Evolutionary conservation across 148 eudicot genomes (phyloP), one percentile per base, ranked within the genome.

Genomic region (Amaranthus hypochondriacus): DNA sequence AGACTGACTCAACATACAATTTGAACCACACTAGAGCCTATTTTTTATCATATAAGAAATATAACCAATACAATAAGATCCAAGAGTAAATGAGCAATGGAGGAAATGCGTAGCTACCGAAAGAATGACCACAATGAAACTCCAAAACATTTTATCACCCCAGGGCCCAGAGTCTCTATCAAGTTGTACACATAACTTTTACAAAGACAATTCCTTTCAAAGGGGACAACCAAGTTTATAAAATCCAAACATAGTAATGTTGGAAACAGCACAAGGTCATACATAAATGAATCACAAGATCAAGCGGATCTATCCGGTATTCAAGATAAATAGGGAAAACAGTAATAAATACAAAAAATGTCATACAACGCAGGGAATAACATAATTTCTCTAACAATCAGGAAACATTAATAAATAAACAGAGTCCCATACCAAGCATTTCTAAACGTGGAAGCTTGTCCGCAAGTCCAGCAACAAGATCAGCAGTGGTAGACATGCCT

Each of bases 391-490:
- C 28, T 48, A 39, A 48, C 9, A 65, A 28, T 46, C 62, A 7
- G 5, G 48, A 50, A 75, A 49, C 53, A 64, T 44, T 64, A 58
- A 74, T 51, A 11, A 52, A 3, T 13, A 15, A 15, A 54, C 11
- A 3, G 56, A 64, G 66, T 44, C 9, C 72, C 96, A 86, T 85
- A 93, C 96, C 77, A 6, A 89, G 81, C 39, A 52, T 75, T 75
- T 83, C 81, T 49, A 86, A 73, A 57, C 68, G 79, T 70, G 97
- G 92, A 78, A 89, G 85, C 76, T 80, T 79, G 74, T 76, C 83
- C 67, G 78, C 54, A 54, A 84, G 78, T 72, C 75, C 83, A 52
- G 82, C 75, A 74, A 70, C 79, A 56, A 75, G 65, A 63, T 78
- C 85, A 56, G 62, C 57, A 50, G 76, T 62, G 48, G 86, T 66